Conservation (phyloP, 1,284 basidiomycete species). For the Exobasidium rhododendri region DNA sequence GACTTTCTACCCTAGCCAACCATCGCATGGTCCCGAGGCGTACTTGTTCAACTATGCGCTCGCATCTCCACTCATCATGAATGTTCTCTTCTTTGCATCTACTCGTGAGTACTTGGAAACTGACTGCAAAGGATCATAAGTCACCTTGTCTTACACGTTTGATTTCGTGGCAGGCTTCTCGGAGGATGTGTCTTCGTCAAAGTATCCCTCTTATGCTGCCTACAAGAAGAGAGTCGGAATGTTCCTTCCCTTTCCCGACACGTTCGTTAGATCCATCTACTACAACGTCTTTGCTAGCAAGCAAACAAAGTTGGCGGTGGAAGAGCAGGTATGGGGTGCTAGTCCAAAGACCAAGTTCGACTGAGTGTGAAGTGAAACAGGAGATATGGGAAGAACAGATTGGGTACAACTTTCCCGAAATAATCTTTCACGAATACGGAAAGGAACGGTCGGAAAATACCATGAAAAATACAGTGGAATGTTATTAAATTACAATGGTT, state of each 20-base stretch:
- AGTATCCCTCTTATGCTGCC: conserved; percentile 73
- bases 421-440: no score
- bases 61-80: conserved; percentile 41
- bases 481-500: not conserved
- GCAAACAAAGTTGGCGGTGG: conserved; percentile 24
- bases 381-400: not conserved
- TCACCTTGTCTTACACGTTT: no score
- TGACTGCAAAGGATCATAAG: no score
- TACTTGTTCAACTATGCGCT: conserved; percentile 45
- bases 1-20: conserved; percentile 59
- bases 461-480: not conserved
- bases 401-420: not conserved
- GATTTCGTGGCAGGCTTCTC: conserved; percentile 76
- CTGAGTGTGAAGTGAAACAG: not conserved
- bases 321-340: conserved; percentile 41
- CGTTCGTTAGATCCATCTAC: conserved; percentile 56
- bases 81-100: conserved; percentile 36
- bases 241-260: conserved; percentile 65
- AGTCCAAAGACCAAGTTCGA: not conserved
- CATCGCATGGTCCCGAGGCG: conserved; percentile 22
- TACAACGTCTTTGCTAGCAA: conserved; percentile 32
- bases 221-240: conserved; percentile 78
- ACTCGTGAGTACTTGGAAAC: conserved; percentile 16
- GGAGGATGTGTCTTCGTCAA: conserved; percentile 71
- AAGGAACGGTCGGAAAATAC: no score